These are phyloP conservation scores for Talaromyces stipitatus DNA, from an alignment of 495 filamentous ascomycete species.

Conservation along the genomic window DNA sequence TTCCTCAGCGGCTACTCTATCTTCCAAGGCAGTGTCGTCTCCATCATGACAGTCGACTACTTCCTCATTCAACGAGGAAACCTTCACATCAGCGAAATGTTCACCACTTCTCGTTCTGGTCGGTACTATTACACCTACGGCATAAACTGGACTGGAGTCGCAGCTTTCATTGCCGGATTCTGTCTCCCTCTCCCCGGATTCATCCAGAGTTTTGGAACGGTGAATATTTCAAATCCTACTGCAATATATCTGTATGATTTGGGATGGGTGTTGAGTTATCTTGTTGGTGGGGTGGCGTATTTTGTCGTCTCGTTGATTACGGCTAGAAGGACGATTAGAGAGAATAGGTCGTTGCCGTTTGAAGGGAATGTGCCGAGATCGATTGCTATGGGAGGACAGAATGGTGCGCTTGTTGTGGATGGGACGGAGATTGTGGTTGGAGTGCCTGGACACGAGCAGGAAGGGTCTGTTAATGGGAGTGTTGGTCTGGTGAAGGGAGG, in stretches of 20 bases:
- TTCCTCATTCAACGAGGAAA: slow-evolving; percentile 25
- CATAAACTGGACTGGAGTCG: neutral
- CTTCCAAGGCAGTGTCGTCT: slow-evolving; percentile 32
- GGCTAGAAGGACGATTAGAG: neutral
- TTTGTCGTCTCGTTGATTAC: neutral
- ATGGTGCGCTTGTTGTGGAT: slow-evolving; percentile 9
- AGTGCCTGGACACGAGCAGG: neutral
- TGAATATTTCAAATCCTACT: neutral
- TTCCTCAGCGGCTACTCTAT: slow-evolving; percentile 40
- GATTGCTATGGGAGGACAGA: slow-evolving; percentile 15
- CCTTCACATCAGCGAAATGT: slow-evolving; percentile 6
- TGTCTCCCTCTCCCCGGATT: neutral
- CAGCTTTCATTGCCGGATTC: slow-evolving; percentile 1
- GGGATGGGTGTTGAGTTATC: slow-evolving; percentile 5
- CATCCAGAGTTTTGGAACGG: neutral
- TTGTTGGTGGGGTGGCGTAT: slow-evolving; percentile 2
- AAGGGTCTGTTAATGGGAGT: slow-evolving; percentile 3
- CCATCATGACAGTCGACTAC: slow-evolving; percentile 33
- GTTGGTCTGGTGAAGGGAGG: slow-evolving; percentile 15
- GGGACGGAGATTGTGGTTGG: slow-evolving; percentile 8
- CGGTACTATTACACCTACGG: slow-evolving; percentile 1
- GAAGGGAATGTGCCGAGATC: neutral
- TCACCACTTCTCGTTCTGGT: neutral
- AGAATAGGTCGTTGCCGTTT: neutral
- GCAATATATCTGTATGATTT: slow-evolving; percentile 1